Evolutionary conservation across 2,329 filamentous ascomycete species (phyloP), one percentile per base, ranked within the genome.

Genomic region (Talaromyces sp.): DNA sequence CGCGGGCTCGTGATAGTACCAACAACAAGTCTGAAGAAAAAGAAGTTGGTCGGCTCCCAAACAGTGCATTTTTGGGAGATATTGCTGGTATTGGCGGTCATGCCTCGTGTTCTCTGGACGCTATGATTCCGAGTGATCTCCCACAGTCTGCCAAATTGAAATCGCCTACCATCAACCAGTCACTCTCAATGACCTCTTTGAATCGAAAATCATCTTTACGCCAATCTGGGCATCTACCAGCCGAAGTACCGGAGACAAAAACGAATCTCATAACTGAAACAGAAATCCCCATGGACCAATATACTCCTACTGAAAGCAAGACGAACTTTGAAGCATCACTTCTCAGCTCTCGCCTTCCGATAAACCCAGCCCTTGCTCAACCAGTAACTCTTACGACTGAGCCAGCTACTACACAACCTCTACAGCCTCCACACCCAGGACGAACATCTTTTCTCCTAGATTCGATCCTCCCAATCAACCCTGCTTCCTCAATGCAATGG

Each of bases 381-480:
- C 31, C 58, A 57, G 65, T 65, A 12, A 65, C 65, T 16, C 56
- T 70, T 51, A 68, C 67, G 55, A 64, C 63, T 47, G 64, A 65
- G 33, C 66, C 65, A n/a, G 44, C 57, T 28, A 8, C 61, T 2
- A 56, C 18, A 50, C 31, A 58, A 5, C 50, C 54, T 40, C 23
- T 27, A 27, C 10, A 47, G 40, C 33, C 62, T 27, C 54, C 62
- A 23, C 52, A 53, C 16, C 53, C 63, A 52, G 57, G 51, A 28
- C 64, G 65, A 42, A 64, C 67, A 23, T 64, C 67, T 14, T 70
- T 69, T 34, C 69, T 75, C 16, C 60, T 72, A 8, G 65, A 68
- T 44, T 75, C 73, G 6, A 65, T 67, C 5, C 66, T 76, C 18
- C 72, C 72, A 6, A 72, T 75, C 28, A 75, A 75, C 23, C 72